Conservation (phyloP, 768 basidiomycete genomes). For the Lactarius psammicola region DNA sequence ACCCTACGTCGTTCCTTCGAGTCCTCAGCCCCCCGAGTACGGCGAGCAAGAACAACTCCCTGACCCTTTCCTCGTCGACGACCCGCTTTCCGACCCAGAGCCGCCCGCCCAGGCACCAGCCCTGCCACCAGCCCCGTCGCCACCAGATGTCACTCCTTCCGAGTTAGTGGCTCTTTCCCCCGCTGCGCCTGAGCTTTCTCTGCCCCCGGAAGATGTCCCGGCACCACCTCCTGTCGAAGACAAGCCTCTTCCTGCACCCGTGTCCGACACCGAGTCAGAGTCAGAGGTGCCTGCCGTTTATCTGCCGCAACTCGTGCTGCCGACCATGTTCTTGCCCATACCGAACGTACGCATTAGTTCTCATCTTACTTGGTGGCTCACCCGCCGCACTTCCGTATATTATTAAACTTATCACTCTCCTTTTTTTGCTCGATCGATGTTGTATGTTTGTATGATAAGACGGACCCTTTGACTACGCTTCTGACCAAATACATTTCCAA, state of each 20-base stretch:
- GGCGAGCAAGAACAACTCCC: constrained; percentile 32
- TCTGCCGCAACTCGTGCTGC: constrained; percentile 64
- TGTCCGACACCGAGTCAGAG: constrained; percentile 44
- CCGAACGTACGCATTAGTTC: constrained; percentile 77
- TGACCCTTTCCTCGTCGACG: constrained; percentile 63
- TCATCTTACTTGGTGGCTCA: constrained; percentile 63
- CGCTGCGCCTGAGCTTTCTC: constrained; percentile 21
- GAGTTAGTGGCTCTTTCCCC: constrained; percentile 44
- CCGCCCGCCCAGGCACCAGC: constrained; percentile 23
- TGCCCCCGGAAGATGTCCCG: constrained; percentile 25
- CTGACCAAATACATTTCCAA: constrained; percentile 82
- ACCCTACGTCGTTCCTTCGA: constrained; percentile 3
- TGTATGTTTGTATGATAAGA: constrained; percentile 45
- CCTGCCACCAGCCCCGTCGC: constrained; percentile 37
- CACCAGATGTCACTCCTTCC: constrained; percentile 39
- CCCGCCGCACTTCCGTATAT: constrained; percentile 40
- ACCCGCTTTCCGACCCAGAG: constrained; percentile 36
- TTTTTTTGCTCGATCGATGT: constrained; percentile 11
- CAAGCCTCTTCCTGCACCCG: constrained; percentile 52
- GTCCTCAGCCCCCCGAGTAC: background rate
- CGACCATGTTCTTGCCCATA: constrained; percentile 85
- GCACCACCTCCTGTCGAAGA: constrained; percentile 43
- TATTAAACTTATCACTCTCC: constrained; percentile 33
- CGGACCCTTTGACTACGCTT: constrained; percentile 77
- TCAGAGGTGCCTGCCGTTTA: constrained; percentile 57